These are phyloP conservation scores for Boletus tylopilopsis DNA, from an alignment of 768 basidiomycete species.

Conservation along the genomic window DNA sequence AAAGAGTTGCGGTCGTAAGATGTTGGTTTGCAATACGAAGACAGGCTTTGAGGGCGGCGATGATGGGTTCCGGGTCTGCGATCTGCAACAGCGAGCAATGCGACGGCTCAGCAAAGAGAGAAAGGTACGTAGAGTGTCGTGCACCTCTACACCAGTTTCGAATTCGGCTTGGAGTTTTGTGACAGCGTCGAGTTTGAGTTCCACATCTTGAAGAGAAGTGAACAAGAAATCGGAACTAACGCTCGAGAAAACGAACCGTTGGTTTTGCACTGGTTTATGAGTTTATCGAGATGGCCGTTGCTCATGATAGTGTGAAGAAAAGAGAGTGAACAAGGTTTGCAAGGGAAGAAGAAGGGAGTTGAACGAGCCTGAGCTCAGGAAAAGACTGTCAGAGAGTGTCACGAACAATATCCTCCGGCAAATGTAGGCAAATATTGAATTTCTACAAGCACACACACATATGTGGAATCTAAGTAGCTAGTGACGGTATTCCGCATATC, in stretches of 20 bases:
- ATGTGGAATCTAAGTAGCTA: conserved; percentile 1
- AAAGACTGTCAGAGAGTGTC: too few species aligned
- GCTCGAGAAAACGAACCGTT: conserved; percentile 42
- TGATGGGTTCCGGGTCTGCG: conserved; percentile 65
- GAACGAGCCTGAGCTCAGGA: conserved; percentile 22
- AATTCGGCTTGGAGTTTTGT: conserved; percentile 74
- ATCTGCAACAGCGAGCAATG: conserved; percentile 45
- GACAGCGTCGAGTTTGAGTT: conserved; percentile 77
- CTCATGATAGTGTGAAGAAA: conserved; percentile 42
- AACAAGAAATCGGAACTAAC: conserved; percentile 4
- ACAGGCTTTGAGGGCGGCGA: conserved; percentile 66
- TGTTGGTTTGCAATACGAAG: conserved; percentile 82
- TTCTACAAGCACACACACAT: conserved; percentile 2
- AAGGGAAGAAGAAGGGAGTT: conserved; percentile 8
- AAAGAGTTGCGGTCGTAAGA: conserved; percentile 71
- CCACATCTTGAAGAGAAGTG: conserved; percentile 53
- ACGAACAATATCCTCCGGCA: too few species aligned
- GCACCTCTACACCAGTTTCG: conserved; percentile 67
- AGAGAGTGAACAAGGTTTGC: conserved; percentile 9
- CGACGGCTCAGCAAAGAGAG: conserved; percentile 11
- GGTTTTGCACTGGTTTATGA: conserved; percentile 61
- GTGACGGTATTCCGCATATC: background rate
- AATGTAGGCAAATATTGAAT: conserved; percentile 1
- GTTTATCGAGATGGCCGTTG: conserved; percentile 53
- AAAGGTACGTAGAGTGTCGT: conserved; percentile 15